Evolutionary conservation across 257 asterid species (phyloP).

Genomic region (Capsicum chinense): DNA sequence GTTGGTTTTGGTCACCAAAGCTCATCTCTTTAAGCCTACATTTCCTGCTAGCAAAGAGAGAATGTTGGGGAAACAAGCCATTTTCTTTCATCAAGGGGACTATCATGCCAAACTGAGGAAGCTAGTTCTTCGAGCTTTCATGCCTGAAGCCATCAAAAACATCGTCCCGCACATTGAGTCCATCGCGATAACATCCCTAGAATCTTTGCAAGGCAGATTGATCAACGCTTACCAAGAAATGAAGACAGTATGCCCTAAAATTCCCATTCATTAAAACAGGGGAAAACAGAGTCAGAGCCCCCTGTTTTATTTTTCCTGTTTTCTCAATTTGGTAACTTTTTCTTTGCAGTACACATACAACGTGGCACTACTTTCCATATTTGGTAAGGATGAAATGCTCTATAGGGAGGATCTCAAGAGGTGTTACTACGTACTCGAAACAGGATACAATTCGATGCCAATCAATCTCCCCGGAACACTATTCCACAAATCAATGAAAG

Average conservation of each 20-base stretch:
- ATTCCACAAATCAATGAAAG: conserved; percentile 75
- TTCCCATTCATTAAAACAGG: conserved; percentile 21
- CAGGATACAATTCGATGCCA: conserved; percentile 81
- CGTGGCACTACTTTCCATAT: conserved; percentile 72
- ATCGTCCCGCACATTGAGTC: conserved; percentile 60
- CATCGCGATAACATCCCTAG: conserved; percentile 45
- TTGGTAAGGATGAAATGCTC: conserved; percentile 65
- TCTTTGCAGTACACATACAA: conserved; percentile 78
- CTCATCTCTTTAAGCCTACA: conserved; percentile 80
- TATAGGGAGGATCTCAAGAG: conserved; percentile 77
- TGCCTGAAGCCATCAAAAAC: conserved; percentile 63
- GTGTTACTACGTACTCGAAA: conserved; percentile 71
- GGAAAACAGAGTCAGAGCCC: conserved; percentile 43
- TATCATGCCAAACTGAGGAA: conserved; percentile 67
- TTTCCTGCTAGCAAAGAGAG: conserved; percentile 83
- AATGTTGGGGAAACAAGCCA: conserved; percentile 79
- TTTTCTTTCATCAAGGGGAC: conserved; percentile 76
- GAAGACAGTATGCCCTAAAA: conserved; percentile 60
- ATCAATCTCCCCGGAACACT: conserved; percentile 72
- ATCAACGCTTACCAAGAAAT: conserved; percentile 81
- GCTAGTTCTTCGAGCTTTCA: conserved; percentile 75
- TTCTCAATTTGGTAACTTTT: background rate
- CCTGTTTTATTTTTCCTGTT: conserved; percentile 39
- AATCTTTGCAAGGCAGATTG: conserved; percentile 58
- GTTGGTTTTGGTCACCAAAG: conserved; percentile 62